phyloP scores from a whole-genome alignment of 495 filamentous ascomycete species.

The Penicillium steckii region DNA sequence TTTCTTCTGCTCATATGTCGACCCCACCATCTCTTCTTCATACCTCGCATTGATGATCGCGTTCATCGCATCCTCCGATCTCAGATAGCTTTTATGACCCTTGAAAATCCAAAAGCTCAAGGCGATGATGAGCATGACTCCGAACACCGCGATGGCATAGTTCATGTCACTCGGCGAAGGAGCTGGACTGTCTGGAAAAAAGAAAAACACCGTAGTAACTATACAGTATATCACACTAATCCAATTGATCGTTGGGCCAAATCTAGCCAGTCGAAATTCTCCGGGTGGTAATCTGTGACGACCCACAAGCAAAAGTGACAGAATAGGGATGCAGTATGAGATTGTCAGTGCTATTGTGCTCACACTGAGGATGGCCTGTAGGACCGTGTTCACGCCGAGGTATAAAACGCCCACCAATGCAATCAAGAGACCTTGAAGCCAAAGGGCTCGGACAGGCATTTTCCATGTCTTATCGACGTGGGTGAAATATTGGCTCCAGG shows the following conservation, averaged over 20 bases:
- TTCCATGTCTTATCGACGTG: slow-evolving; percentile 37
- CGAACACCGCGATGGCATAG: slow-evolving; percentile 47
- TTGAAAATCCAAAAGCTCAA: slow-evolving; percentile 42
- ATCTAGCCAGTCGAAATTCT: slow-evolving; percentile 34
- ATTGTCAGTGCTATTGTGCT: slow-evolving; percentile 47
- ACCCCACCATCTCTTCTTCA: background rate
- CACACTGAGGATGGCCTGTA: slow-evolving; percentile 45
- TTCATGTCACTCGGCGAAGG: slow-evolving; percentile 44
- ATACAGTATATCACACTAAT: slow-evolving; percentile 40
- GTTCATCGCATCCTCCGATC: slow-evolving; percentile 34
- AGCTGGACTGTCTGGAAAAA: slow-evolving; percentile 38
- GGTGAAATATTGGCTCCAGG: slow-evolving; percentile 36
- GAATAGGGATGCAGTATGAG: slow-evolving; percentile 46
- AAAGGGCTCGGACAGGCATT: slow-evolving; percentile 38
- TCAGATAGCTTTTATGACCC: slow-evolving; percentile 33
- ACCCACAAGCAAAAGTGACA: slow-evolving; percentile 34
- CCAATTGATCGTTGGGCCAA: slow-evolving; percentile 33
- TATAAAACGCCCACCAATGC: slow-evolving; percentile 41
- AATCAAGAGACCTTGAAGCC: slow-evolving; percentile 41
- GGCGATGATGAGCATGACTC: slow-evolving; percentile 45
- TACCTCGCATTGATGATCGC: slow-evolving; percentile 20
- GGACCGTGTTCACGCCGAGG: slow-evolving; percentile 42
- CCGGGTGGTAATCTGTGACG: slow-evolving; percentile 41
- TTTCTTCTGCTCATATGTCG: background rate
- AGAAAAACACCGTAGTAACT: slow-evolving; percentile 45